Conservation (phyloP, 257 asterid species). For the Solanum sejunctum region DNA sequence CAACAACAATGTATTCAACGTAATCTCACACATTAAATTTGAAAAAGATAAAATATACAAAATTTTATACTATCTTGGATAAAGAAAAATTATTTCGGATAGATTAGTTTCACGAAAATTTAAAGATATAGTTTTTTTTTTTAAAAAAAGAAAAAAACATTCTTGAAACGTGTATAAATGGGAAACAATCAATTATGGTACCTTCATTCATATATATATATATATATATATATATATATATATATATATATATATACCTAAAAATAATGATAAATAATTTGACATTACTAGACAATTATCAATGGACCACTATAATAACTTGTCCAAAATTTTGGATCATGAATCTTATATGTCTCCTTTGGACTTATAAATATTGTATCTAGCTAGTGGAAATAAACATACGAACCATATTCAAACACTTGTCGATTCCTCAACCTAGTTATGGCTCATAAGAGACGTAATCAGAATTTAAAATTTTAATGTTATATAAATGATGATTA, state of each 20-base stretch:
- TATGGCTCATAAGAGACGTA: not conserved
- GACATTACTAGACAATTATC: not conserved
- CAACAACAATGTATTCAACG: not conserved
- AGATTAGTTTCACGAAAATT: not conserved
- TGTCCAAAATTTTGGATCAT: not conserved
- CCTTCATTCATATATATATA: not conserved
- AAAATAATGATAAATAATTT: not conserved
- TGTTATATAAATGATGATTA: not conserved
- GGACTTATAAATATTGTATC: not conserved
- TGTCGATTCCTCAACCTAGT: not conserved
- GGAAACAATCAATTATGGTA: not conserved
- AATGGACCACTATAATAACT: not conserved
- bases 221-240: too few relatives aligned
- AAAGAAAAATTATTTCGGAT: not conserved
- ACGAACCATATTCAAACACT: not conserved
- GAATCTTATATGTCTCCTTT: not conserved
- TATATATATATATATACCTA: too few relatives aligned
- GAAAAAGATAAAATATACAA: accelerated
- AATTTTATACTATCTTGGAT: not conserved
- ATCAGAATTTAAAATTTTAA: not conserved
- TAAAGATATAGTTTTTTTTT: not conserved
- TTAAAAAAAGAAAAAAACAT: not conserved
- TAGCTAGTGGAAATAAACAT: not conserved
- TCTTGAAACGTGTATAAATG: not conserved
- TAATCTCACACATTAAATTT: not conserved